phyloP scores from a whole-genome alignment of 202 grass and related monocot genomes.

The Dendrocalamus latiflorus region DNA sequence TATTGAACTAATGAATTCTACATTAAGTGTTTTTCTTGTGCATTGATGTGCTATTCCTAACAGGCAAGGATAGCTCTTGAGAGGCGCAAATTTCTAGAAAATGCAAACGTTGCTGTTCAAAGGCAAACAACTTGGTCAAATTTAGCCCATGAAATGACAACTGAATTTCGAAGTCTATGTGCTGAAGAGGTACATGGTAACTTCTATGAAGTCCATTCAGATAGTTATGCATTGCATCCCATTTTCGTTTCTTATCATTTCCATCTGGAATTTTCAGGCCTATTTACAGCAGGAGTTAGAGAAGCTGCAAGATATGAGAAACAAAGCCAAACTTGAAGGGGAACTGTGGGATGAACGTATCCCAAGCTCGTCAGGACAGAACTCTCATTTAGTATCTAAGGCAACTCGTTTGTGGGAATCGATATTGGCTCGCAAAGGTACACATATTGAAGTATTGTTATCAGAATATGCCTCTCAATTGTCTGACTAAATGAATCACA shows the following conservation, averaged over 20 bases:
- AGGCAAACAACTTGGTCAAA: constrained; percentile 91
- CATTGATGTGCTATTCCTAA: constrained; percentile 13
- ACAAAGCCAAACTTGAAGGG: too few relatives aligned
- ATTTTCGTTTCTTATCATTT: too few relatives aligned
- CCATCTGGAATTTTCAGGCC: too few relatives aligned
- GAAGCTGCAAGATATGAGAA: too few relatives aligned
- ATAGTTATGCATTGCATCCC: constrained; percentile 26
- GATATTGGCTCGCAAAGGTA: constrained; percentile 95
- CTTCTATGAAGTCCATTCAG: constrained; percentile 20
- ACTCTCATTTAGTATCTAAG: constrained; percentile 86
- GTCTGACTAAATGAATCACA: not conserved
- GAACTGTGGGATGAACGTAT: constrained; percentile 89
- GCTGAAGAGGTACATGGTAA: constrained; percentile 59
- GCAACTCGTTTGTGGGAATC: too few relatives aligned
- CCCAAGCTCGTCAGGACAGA: constrained; percentile 75
- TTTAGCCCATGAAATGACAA: too few relatives aligned
- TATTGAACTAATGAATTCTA: not conserved
- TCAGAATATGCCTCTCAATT: constrained; percentile 18
- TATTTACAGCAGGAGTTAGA: too few relatives aligned
- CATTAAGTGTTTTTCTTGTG: constrained; percentile 14
- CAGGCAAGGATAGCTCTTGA: constrained; percentile 98
- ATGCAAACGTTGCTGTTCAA: constrained; percentile 87
- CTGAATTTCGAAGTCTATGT: constrained; percentile 97
- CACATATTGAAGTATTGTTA: constrained; percentile 9
- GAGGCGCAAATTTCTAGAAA: constrained; percentile 92